phyloP scores from a whole-genome alignment of 2,329 filamentous ascomycete species.

The Alternaria incomplexa region DNA sequence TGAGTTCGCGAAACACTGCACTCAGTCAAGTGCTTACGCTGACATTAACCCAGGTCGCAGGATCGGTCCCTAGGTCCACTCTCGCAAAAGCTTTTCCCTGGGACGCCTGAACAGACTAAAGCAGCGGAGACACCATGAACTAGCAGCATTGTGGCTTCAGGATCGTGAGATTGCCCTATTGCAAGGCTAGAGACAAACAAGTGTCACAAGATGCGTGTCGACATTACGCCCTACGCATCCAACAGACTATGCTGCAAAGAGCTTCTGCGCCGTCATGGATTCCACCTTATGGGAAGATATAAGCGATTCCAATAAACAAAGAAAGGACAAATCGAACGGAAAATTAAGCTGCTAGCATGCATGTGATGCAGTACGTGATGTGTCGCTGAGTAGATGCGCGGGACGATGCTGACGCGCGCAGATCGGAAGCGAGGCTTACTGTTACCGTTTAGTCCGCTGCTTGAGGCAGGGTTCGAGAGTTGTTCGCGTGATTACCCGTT shows the following conservation, averaged over 20 bases:
- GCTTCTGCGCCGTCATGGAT: background rate
- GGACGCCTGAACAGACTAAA: conserved; percentile 2
- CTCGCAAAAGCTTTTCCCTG: background rate
- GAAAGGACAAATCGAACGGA: background rate
- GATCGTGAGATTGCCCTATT: background rate
- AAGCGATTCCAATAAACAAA: background rate
- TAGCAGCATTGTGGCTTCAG: background rate
- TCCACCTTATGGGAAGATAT: background rate
- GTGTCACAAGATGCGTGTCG: background rate
- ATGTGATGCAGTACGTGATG: background rate
- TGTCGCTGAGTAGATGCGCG: background rate
- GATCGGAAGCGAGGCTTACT: background rate
- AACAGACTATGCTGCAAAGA: background rate
- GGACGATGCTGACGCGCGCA: conserved; percentile 3
- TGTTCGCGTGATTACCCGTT: background rate
- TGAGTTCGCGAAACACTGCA: background rate
- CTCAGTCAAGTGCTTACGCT: background rate
- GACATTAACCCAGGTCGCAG: background rate
- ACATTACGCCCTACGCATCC: background rate
- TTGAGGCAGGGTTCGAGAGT: background rate
- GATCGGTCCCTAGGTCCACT: background rate
- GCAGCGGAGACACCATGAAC: conserved; percentile 7
- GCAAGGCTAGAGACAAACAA: background rate
- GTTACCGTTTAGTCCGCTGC: background rate
- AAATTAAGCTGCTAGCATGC: background rate